Base-by-base conservation (phyloP, 768 basidiomycete genomes). In the Scleroderma bovista region DNA sequence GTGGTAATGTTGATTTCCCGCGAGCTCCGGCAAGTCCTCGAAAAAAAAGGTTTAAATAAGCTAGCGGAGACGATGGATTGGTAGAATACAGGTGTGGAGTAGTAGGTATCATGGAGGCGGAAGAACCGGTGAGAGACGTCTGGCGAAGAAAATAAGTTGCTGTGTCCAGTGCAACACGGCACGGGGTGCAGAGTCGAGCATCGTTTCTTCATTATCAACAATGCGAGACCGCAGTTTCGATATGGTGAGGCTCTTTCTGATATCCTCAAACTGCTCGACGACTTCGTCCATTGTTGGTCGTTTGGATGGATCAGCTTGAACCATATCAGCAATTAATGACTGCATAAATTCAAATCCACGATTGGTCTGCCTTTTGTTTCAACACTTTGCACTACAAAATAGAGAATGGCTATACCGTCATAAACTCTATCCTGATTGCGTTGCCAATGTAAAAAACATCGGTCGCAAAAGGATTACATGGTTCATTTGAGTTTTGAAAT, bases 201-300 rank as follows among this genome's bases (percentile, higher is more conserved):
- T 22, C 1, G 12, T 38, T 32, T 54, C 48, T 12, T 46, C 29
- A 17, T 32, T 31, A 17, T 39, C 23, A 19, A 50, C 42, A 26
- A 54, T 43, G 16, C 61, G 57, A 12, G 64, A 63, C 13, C 66
- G 59, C 3, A 66, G 46, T 46, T 60, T 60, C 55, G 48, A 56
- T n/a, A 22, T 34, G 36, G 56, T 56, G 3, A 65, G 51, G 2
- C 37, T 23, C 29, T 54, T 43, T 3, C 43, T 20, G 16, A 69
- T 58, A 13, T 19, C 38, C 7, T 50, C 46, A 42, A 72, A 69
- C 1, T 63, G 63, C 1, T 33, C 11, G 0, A 72, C 65, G 3
- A 70, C 70, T 24, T 67, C 55, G n/a, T 73, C 66, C 44, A 72
- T 72, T 0, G 55, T 69, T 0, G 72, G 72, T 6, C 74, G 64